Percentiles rank a stretch among this genome's conserved stretches.
phyloP scores from a whole-genome alignment of 1,284 basidiomycete species.

The Ustilago shanxiensis region DNA sequence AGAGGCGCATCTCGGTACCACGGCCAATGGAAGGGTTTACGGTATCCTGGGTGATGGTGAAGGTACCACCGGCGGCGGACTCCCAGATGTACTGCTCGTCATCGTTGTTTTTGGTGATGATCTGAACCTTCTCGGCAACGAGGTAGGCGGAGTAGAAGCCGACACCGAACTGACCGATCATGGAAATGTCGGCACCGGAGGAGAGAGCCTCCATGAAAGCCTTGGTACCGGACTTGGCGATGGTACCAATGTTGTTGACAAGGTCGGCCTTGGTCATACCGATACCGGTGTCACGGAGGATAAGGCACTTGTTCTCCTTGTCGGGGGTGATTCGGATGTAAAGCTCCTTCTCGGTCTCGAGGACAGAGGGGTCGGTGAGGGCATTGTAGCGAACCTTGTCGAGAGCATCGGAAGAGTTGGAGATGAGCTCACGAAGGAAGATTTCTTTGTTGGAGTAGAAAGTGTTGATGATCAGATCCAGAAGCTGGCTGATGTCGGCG shows the following conservation, averaged over 20 bases:
- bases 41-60: constrained; percentile 96
- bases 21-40: constrained; percentile 90
- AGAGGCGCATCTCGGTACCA: constrained; percentile 94
- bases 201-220: constrained; percentile 92
- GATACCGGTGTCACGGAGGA: constrained; percentile 95
- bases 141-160: constrained; percentile 99
- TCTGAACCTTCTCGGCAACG: constrained; percentile 96
- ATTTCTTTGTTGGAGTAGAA: constrained; percentile 70
- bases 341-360: constrained; percentile 68
- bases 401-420: constrained; percentile 69
- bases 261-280: constrained; percentile 76
- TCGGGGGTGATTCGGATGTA: constrained; percentile 74
- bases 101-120: constrained; percentile 99
- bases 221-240: constrained; percentile 96
- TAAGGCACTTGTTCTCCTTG: constrained; percentile 93
- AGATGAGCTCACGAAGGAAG: constrained; percentile 70
- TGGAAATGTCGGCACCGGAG: constrained; percentile 80
- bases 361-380: constrained; percentile 67
- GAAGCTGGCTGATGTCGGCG: constrained; percentile 68
- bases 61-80: constrained; percentile 98
- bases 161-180: constrained; percentile 90
- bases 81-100: constrained; percentile 99
- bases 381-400: constrained; percentile 70
- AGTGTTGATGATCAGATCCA: constrained; percentile 70
- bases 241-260: constrained; percentile 99